These are phyloP conservation scores for Polyporus arcularius DNA, from an alignment of 768 basidiomycete genomes.

Conservation along the genomic window DNA sequence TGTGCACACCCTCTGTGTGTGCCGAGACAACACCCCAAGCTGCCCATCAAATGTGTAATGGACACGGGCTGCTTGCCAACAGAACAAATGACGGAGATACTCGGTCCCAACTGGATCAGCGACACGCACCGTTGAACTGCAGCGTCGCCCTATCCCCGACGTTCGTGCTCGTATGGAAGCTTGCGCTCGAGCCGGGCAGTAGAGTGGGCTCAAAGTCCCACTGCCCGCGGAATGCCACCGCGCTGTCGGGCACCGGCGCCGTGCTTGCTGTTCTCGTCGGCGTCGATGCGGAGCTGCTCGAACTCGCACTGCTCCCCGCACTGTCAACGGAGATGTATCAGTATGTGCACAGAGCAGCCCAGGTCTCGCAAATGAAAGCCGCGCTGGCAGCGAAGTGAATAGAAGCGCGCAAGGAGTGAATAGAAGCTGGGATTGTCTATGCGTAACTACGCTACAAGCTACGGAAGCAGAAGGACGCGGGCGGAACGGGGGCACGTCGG, in stretches of 20 bases:
- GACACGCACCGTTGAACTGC: slow-evolving; percentile 51
- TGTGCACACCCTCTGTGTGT: not conserved
- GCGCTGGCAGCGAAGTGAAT: not conserved
- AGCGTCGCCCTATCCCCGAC: slow-evolving; percentile 47
- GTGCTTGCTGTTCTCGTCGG: slow-evolving; percentile 36
- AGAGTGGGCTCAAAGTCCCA: slow-evolving; percentile 46
- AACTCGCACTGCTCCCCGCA: not conserved
- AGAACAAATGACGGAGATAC: not conserved
- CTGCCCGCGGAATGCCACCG: slow-evolving; percentile 52
- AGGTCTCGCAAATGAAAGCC: not conserved
- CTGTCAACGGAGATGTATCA: slow-evolving; percentile 6
- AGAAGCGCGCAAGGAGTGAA: not conserved
- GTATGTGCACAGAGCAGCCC: not conserved
- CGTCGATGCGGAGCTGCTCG: slow-evolving; percentile 28
- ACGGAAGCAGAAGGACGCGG: not conserved
- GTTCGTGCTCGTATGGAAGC: slow-evolving; percentile 35
- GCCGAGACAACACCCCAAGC: not conserved
- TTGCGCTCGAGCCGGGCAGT: slow-evolving; percentile 23
- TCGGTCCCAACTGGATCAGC: not conserved
- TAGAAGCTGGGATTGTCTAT: not conserved
- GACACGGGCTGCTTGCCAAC: not conserved
- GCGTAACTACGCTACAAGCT: not conserved
- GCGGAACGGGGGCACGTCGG: not conserved
- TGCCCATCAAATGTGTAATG: not conserved
- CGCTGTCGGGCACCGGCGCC: slow-evolving; percentile 41